Conservation (phyloP, 2,329 filamentous ascomycete genomes). For the Thermomyces lanuginosus region DNA sequence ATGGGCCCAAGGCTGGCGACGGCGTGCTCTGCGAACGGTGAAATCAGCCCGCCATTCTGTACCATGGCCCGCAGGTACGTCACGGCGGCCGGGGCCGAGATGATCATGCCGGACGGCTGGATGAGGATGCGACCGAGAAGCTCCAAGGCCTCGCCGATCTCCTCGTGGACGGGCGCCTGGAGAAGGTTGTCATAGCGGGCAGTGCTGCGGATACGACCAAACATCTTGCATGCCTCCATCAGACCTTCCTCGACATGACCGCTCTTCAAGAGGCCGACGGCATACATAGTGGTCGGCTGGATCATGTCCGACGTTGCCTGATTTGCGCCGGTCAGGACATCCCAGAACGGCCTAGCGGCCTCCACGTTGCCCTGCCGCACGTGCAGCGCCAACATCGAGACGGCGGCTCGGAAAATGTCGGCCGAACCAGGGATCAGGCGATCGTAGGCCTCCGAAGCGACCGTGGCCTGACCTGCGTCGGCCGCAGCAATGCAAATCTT, state of each 20-base stretch:
- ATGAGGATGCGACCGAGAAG: slow-evolving; percentile 43
- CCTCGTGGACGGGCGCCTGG: slow-evolving; percentile 47
- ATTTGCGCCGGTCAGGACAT: slow-evolving; percentile 45
- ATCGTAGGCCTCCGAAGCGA: slow-evolving; percentile 51
- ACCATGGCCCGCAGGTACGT: slow-evolving; percentile 47
- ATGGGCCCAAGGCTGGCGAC: slow-evolving; percentile 45
- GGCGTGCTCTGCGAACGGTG: slow-evolving; percentile 43
- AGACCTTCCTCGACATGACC: slow-evolving; percentile 72
- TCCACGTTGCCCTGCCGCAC: slow-evolving; percentile 67
- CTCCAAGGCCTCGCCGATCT: slow-evolving; percentile 74
- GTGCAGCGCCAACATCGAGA: slow-evolving; percentile 74
- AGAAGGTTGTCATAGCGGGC: slow-evolving; percentile 33
- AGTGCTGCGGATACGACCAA: slow-evolving; percentile 58
- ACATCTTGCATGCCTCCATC: slow-evolving; percentile 67
- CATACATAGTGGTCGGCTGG: slow-evolving; percentile 81
- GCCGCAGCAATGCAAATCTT: slow-evolving; percentile 63
- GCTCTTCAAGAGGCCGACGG: slow-evolving; percentile 70
- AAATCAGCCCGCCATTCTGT: slow-evolving; percentile 47
- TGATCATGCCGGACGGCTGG: slow-evolving; percentile 34
- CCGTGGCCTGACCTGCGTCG: slow-evolving; percentile 54
- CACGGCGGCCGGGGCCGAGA: slow-evolving; percentile 40
- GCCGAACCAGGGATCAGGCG: slow-evolving; percentile 39
- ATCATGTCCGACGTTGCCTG: slow-evolving; percentile 51
- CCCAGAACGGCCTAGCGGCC: slow-evolving; percentile 66
- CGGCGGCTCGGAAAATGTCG: slow-evolving; percentile 42